A percentile compares a stretch with the other conserved stretches of the same genome.
Conservation (phyloP, 345 rosid genomes). For the Salix arbutifolia region DNA sequence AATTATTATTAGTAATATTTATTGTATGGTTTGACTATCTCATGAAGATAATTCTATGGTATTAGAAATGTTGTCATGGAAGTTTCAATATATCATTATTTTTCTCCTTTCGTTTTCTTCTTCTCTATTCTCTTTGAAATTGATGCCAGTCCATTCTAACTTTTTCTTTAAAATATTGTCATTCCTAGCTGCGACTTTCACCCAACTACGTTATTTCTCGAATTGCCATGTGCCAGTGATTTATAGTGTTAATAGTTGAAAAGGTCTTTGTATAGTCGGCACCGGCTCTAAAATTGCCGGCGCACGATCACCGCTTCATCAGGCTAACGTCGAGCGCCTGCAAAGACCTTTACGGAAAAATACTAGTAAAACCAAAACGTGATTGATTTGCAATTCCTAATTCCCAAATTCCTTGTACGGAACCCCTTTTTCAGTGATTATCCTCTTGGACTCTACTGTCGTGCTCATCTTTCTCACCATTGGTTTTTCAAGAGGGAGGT, state of each 20-base stretch:
- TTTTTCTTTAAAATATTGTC: too few species aligned
- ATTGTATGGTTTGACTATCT: too few species aligned
- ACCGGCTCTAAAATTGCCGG: neutral
- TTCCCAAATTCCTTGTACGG: neutral
- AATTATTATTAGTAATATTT: too few species aligned
- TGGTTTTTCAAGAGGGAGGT: slow-evolving; percentile 1
- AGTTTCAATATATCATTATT: too few species aligned
- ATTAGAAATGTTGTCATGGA: too few species aligned
- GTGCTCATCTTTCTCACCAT: slow-evolving; percentile 19
- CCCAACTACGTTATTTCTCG: too few species aligned
- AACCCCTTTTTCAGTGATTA: neutral
- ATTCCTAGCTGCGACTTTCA: too few species aligned
- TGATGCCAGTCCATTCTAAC: too few species aligned
- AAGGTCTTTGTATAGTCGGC: slow-evolving; percentile 20
- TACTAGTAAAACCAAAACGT: neutral
- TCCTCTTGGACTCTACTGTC: neutral
- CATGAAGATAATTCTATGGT: too few species aligned
- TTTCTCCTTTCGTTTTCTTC: too few species aligned
- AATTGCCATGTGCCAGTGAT: neutral
- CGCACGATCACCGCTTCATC: too few species aligned
- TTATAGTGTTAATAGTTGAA: neutral
- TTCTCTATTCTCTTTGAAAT: too few species aligned
- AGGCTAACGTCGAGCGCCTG: neutral
- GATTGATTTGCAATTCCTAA: slow-evolving; percentile 21
- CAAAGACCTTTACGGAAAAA: neutral